Evolutionary conservation across 345 rosid genomes (phyloP), one percentile per base, ranked within the genome.

Genomic region (Moricandia moricandioides): DNA sequence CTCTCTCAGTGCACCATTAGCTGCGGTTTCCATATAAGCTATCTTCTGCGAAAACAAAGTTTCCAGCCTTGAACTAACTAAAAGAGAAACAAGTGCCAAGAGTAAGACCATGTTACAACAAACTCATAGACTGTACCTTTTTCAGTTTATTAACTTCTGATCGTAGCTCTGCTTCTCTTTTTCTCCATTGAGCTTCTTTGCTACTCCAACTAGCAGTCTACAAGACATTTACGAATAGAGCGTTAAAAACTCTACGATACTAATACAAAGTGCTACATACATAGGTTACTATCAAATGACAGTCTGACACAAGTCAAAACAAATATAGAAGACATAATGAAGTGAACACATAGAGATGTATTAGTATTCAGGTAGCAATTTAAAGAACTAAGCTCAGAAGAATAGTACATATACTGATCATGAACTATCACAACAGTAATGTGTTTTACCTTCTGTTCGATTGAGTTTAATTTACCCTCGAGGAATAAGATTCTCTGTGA

Each of bases 401-500:
- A 51, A 51, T 16, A 67, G 21, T 43, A 12, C 51, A 43, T 12
- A 37, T 35, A 29, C 4, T 29, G 4, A 35, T 35, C 61, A 43
- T 40, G 66, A 39, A 63, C 40, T 7, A 43, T 7, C 10, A 3
- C 2, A 63, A 39, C 30, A 30, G 62, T 66, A 61, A 71, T 31
- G 3, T 24, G 11, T 47, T 71, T 10, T 78, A 89, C 97, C 97
- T 86, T 82, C 77, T 82, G 83, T 80, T 86, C 86, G 16, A 87
- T 63, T 73, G 84, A 84, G 65, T 77, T 82, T 79, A 92, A 88
- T 70, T 85, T 87, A 40, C 75, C 70, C 84, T 89, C 97, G 12
- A 91, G 88, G 61, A 64, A 81, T 73, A 54, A 82, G 65, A 91
- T 91, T 74, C 84, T 88, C 94, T 88, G 87, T 81, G 61, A 65